These are phyloP conservation scores for Silene latifolia DNA, from an alignment of 148 eudicot genomes.

Conservation along the genomic window DNA sequence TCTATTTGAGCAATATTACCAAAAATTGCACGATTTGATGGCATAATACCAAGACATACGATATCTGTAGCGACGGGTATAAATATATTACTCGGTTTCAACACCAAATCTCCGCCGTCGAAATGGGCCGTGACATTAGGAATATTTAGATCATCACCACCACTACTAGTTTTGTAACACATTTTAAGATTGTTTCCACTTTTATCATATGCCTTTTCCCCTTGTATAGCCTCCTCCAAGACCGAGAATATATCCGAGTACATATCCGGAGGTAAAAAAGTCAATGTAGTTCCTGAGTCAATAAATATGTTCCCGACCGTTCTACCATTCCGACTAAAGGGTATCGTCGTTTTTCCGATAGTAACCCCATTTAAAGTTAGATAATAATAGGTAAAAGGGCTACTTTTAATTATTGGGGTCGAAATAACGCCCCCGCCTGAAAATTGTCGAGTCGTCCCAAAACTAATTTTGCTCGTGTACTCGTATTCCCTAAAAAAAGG, in stretches of 20 bases:
- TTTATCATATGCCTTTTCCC: constrained; percentile 19
- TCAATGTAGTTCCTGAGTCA: constrained; percentile 76
- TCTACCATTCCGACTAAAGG: too few species aligned
- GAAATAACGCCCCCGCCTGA: constrained; percentile 39
- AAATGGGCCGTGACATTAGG: constrained; percentile 26
- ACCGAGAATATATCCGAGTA: constrained; percentile 12
- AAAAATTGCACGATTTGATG: constrained; percentile 19
- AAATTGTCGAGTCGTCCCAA: constrained; percentile 40
- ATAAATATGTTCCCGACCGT: constrained; percentile 58
- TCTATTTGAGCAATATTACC: constrained; percentile 56
- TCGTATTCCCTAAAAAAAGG: constrained; percentile 12
- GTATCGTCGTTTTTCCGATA: constrained; percentile 21
- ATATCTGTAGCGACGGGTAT: background rate
- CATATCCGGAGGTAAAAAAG: constrained; percentile 30
- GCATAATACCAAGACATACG: constrained; percentile 3
- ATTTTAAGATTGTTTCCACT: constrained; percentile 10
- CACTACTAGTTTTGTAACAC: constrained; percentile 28
- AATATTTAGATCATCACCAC: constrained; percentile 18
- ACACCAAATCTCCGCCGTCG: too few species aligned
- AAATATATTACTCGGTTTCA: constrained; percentile 27
- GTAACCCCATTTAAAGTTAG: constrained; percentile 40
- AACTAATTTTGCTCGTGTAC: constrained; percentile 42
- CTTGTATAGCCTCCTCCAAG: constrained; percentile 20
- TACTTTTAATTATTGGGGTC: constrained; percentile 34
- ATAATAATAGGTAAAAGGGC: constrained; percentile 35